phyloP scores from a whole-genome alignment of 495 filamentous ascomycete genomes.

The Evansstolkia leycettana region DNA sequence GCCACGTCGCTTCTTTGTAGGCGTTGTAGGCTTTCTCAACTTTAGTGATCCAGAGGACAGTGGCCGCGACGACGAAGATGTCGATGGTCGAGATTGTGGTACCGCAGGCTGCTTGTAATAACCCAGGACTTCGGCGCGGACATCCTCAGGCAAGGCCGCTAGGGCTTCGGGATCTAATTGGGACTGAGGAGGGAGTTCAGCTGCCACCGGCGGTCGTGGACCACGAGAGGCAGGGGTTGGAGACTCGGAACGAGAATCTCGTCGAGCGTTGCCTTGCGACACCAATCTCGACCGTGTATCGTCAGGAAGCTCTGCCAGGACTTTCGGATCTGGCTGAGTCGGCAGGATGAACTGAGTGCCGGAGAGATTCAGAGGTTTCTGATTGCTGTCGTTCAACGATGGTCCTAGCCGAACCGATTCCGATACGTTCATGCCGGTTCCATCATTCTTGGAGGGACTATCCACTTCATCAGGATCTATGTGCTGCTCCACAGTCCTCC shows the following conservation, averaged over 20 bases:
- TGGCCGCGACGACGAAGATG: conserved; percentile 42
- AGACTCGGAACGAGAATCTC: conserved; percentile 13
- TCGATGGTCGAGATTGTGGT: conserved; percentile 10
- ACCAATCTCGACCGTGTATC: conserved; percentile 70
- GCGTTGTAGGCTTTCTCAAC: conserved; percentile 39
- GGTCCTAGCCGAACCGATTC: conserved; percentile 30
- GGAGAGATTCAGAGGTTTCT: conserved; percentile 58
- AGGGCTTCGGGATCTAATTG: conserved; percentile 65
- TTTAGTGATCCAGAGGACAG: conserved; percentile 19
- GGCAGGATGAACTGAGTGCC: conserved; percentile 88
- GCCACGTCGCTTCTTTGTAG: conserved; percentile 45
- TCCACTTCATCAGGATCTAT: conserved; percentile 43
- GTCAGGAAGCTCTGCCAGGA: conserved; percentile 63
- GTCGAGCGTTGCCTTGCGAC: conserved; percentile 27
- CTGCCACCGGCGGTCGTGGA: conserved; percentile 2
- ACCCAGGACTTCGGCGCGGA: conserved; percentile 66
- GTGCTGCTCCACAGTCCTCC: conserved; percentile 12
- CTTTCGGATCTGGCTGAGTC: conserved; percentile 59
- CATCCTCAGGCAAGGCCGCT: conserved; percentile 66
- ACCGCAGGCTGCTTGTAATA: conserved; percentile 38
- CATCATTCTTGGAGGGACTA: conserved; percentile 54
- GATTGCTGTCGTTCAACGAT: conserved; percentile 40
- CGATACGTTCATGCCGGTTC: conserved; percentile 16
- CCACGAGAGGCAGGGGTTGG: conserved; percentile 19
- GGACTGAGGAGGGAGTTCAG: conserved; percentile 34